These are phyloP conservation scores for Arthrobotrys conoides DNA, from an alignment of 2,329 filamentous ascomycete genomes.

Conservation along the genomic window DNA sequence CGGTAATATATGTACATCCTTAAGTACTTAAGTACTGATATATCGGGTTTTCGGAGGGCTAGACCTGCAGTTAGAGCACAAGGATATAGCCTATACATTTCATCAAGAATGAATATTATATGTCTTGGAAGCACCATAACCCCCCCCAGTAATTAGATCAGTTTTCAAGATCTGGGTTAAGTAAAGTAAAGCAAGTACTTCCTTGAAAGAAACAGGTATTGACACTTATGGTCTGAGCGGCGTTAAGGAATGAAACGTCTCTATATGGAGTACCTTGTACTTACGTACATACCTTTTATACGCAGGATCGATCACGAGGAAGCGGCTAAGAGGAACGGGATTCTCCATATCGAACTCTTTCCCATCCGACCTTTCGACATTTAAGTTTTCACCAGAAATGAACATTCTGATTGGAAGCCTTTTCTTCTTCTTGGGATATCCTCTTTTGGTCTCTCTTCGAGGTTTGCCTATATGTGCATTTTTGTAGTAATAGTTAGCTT, in stretches of 20 bases:
- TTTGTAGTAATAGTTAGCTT: constrained; percentile 11
- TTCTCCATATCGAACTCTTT: not conserved
- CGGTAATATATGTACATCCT: too few species aligned
- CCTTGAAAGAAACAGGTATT: not conserved
- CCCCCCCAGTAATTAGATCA: not conserved
- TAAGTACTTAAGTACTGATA: too few species aligned
- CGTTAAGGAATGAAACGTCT: constrained; percentile 27
- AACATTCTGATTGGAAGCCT: constrained; percentile 16
- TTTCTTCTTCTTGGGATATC: too few species aligned
- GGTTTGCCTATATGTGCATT: constrained; percentile 20
- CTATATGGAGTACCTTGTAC: too few species aligned
- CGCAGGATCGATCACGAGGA: constrained; percentile 6
- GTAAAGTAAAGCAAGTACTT: too few species aligned
- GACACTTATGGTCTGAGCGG: constrained; percentile 23
- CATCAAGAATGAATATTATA: not conserved
- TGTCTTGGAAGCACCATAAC: not conserved
- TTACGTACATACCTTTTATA: not conserved
- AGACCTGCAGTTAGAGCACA: not conserved
- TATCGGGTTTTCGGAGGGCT: not conserved
- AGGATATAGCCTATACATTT: not conserved
- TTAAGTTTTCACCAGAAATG: too few species aligned
- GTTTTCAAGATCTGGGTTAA: not conserved
- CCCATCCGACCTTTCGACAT: not conserved
- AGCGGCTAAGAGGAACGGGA: constrained; percentile 19
- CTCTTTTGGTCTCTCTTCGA: not conserved